These are phyloP conservation scores for Phaffia tasmanica DNA, from an alignment of 768 basidiomycete species.

Conservation along the genomic window DNA sequence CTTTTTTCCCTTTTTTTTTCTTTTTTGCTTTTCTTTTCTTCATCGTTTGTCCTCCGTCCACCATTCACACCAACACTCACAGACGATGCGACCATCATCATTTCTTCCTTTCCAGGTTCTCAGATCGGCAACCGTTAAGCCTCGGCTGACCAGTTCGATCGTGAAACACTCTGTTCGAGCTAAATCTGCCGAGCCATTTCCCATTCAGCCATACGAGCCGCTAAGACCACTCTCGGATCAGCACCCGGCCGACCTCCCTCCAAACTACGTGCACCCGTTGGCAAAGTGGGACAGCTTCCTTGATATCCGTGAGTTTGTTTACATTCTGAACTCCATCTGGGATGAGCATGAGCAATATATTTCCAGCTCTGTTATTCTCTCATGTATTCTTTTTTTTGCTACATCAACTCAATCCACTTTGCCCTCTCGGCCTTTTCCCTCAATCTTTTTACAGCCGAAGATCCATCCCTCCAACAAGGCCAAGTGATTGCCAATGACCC, in stretches of 20 bases:
- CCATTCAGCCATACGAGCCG: conserved; percentile 14
- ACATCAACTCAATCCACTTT: neutral
- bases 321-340: neutral
- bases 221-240: conserved; percentile 11
- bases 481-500: conserved; percentile 16
- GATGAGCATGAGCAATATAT: neutral
- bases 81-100: too few species aligned
- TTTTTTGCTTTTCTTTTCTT: too few species aligned
- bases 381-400: neutral
- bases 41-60: too few species aligned
- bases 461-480: conserved; percentile 6
- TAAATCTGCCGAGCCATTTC: conserved; percentile 8
- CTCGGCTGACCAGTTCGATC: too few species aligned
- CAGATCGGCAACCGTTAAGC: too few species aligned
- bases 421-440: neutral
- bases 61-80: too few species aligned
- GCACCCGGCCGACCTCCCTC: conserved; percentile 9
- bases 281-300: conserved; percentile 27
- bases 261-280: conserved; percentile 21
- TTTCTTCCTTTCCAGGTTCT: too few species aligned
- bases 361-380: neutral
- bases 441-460: conserved; percentile 8
- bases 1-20: too few species aligned
- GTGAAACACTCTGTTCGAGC: too few species aligned
- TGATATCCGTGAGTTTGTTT: conserved; percentile 21